Percentiles rank a stretch among this genome's conserved stretches.
These are phyloP conservation scores for Sporisorium iseilematis-ciliati DNA, from an alignment of 1,284 basidiomycete genomes.

Conservation along the genomic window DNA sequence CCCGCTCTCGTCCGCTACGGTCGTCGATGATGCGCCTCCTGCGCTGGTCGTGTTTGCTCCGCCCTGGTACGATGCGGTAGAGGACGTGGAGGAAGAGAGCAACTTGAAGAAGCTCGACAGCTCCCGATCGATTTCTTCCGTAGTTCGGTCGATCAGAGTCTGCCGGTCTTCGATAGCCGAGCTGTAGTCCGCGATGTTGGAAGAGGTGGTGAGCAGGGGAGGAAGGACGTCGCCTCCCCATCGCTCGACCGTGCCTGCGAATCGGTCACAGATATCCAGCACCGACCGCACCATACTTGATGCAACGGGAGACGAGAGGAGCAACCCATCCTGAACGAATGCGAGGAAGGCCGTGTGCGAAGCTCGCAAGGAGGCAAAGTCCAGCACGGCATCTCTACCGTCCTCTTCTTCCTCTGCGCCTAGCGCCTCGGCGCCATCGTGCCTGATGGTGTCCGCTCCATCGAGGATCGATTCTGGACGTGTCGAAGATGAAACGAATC, in stretches of 20 bases:
- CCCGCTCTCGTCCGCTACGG: slow-evolving; percentile 26
- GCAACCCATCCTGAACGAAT: slow-evolving; percentile 81
- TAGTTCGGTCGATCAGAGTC: slow-evolving; percentile 78
- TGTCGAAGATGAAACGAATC: slow-evolving; percentile 39
- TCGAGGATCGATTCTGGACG: slow-evolving; percentile 36
- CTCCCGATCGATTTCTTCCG: slow-evolving; percentile 73
- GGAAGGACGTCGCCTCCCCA: slow-evolving; percentile 94
- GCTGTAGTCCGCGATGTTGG: slow-evolving; percentile 74
- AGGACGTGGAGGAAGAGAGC: slow-evolving; percentile 24
- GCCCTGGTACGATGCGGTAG: neutral
- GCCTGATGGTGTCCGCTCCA: slow-evolving; percentile 28
- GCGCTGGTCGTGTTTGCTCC: slow-evolving; percentile 1
- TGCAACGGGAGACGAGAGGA: slow-evolving; percentile 77
- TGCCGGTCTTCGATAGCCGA: slow-evolving; percentile 77
- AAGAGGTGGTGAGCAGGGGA: slow-evolving; percentile 75
- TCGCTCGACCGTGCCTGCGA: slow-evolving; percentile 81
- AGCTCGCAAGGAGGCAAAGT: slow-evolving; percentile 84
- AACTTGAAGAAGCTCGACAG: slow-evolving; percentile 42
- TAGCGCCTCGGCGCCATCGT: slow-evolving; percentile 11
- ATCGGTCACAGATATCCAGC: slow-evolving; percentile 83
- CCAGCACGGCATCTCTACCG: slow-evolving; percentile 66
- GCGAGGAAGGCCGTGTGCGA: slow-evolving; percentile 86
- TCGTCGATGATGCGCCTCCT: neutral
- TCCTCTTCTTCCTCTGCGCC: slow-evolving; percentile 48
- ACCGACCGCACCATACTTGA: slow-evolving; percentile 78